Conservation (phyloP, 176 grass and related monocot genomes). For the Musa acuminata region DNA sequence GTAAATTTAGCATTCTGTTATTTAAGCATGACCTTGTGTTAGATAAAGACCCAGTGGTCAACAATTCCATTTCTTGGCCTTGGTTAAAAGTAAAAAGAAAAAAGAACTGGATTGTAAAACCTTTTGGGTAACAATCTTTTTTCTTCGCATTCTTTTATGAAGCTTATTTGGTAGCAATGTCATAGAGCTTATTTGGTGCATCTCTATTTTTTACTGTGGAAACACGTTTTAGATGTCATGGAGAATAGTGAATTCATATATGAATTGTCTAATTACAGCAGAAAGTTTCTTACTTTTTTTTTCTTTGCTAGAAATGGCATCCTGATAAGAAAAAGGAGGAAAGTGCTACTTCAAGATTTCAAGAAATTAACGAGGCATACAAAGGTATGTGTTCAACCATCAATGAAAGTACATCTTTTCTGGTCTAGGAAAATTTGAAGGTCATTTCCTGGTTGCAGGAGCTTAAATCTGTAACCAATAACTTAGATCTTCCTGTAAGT, state of each 20-base stretch:
- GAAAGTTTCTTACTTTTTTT: no score
- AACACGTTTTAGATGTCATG: not conserved
- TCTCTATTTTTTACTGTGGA: not conserved
- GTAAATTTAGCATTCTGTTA: not conserved
- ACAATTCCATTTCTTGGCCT: no score
- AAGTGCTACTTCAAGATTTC: conserved; percentile 80
- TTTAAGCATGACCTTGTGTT: not conserved
- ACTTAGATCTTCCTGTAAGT: no score
- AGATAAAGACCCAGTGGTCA: not conserved
- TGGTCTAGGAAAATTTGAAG: no score
- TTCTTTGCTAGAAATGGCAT: conserved; percentile 75
- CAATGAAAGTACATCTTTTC: not conserved
- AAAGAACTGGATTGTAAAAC: not conserved
- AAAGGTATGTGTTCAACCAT: conserved; percentile 36
- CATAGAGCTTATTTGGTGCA: not conserved
- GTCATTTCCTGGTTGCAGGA: no score
- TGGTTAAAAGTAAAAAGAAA: not conserved
- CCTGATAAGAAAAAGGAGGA: conserved; percentile 98
- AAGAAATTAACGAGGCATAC: conserved; percentile 97
- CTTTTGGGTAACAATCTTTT: not conserved
- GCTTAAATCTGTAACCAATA: no score
- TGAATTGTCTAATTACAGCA: no score
- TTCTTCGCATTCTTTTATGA: not conserved
- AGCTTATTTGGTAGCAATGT: not conserved
- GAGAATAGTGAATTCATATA: not conserved